Percentiles rank a stretch among this genome's conserved stretches.
These are phyloP conservation scores for Neolentinus lepideus DNA, from an alignment of 1,284 basidiomycete genomes.

Conservation along the genomic window DNA sequence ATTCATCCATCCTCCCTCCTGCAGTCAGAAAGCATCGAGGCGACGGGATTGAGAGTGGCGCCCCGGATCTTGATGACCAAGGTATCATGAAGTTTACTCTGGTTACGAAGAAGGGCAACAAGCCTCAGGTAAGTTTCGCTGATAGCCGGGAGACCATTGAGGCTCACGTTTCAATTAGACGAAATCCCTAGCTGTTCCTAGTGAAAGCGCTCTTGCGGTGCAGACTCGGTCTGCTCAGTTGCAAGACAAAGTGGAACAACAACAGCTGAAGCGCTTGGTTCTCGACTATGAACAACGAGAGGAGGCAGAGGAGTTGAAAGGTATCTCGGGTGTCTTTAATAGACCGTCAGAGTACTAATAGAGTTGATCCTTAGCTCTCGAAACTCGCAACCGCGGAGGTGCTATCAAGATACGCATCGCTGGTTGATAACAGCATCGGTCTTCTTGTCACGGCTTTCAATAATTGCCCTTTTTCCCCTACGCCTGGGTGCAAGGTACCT, in stretches of 20 bases:
- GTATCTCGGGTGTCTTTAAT: constrained; percentile 25
- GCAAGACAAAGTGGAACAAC: constrained; percentile 91
- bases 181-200: constrained; percentile 81
- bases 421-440: constrained; percentile 30
- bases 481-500: not conserved
- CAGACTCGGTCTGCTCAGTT: constrained; percentile 87
- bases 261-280: constrained; percentile 91
- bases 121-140: constrained; percentile 63
- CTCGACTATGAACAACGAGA: constrained; percentile 82
- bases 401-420: constrained; percentile 69
- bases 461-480: not conserved
- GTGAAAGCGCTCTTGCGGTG: constrained; percentile 80
- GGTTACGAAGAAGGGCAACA: constrained; percentile 91
- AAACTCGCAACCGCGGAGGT: constrained; percentile 54
- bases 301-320: constrained; percentile 74
- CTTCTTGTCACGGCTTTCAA: not conserved
- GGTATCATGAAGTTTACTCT: constrained; percentile 90
- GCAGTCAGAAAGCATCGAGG: constrained; percentile 51
- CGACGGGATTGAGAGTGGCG: constrained; percentile 43
- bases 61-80: constrained; percentile 24
- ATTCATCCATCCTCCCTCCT: constrained; percentile 67
- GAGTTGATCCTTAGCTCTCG: constrained; percentile 40
- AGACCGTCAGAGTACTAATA: constrained; percentile 3
- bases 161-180: constrained; percentile 35
- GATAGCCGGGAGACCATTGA: not conserved